phyloP scores from a whole-genome alignment of 345 rosid species.

The Bruguiera sexangula region DNA sequence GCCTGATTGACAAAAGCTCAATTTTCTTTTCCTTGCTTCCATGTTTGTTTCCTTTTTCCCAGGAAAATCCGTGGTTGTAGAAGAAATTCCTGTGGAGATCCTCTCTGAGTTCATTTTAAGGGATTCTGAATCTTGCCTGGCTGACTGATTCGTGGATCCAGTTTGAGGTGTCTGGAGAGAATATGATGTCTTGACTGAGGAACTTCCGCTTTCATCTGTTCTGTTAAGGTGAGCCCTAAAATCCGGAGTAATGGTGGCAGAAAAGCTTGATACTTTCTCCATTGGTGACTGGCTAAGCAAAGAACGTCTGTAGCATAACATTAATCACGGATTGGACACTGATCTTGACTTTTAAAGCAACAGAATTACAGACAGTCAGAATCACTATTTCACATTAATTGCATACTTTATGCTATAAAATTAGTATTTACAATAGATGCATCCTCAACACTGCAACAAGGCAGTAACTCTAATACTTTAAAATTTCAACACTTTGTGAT shows the following conservation, averaged over 20 bases:
- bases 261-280: conserved; percentile 32
- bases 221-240: conserved; percentile 30
- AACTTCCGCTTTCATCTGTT: conserved; percentile 34
- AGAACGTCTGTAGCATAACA: conserved; percentile 59
- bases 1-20: conserved; percentile 37
- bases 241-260: conserved; percentile 36
- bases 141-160: conserved; percentile 23
- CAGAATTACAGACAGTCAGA: too few relatives aligned
- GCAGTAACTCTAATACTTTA: too few relatives aligned
- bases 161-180: conserved; percentile 40
- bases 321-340: neutral
- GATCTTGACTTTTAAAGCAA: too few relatives aligned
- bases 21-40: conserved; percentile 54
- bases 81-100: conserved; percentile 27
- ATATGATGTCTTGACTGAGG: conserved; percentile 35
- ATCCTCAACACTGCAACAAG: too few relatives aligned
- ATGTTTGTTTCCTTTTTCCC: conserved; percentile 23
- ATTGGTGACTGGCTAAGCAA: conserved; percentile 89
- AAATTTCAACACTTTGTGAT: too few relatives aligned
- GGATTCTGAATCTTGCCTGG: conserved; percentile 20
- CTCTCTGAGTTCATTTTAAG: conserved; percentile 29
- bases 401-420: too few relatives aligned
- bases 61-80: conserved; percentile 11
- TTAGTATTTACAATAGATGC: too few relatives aligned
- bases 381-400: too few relatives aligned